Evolutionary conservation across 2,329 filamentous ascomycete genomes (phyloP).

Genomic region (Salinomyces thailandicus): DNA sequence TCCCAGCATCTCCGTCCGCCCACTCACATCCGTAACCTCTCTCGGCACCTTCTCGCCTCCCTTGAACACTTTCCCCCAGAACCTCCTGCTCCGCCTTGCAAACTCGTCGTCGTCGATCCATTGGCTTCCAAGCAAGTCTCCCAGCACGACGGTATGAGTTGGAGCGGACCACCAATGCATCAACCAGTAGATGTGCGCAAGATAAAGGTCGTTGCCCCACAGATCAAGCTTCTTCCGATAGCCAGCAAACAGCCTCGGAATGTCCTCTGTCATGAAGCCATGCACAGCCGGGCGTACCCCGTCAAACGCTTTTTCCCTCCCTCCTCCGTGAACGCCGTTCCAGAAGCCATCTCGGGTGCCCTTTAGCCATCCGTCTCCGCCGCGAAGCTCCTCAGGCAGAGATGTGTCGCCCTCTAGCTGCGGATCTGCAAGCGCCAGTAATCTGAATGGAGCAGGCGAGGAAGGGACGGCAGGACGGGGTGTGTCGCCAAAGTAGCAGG

Average conservation of each 20-base stretch:
- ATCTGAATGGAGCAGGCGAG: constrained; percentile 61
- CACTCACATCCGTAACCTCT: constrained; percentile 21
- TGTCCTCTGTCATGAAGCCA: constrained; percentile 41
- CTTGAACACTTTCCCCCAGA: constrained; percentile 20
- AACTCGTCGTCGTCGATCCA: constrained; percentile 90
- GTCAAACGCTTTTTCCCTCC: constrained; percentile 5
- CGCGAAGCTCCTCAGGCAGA: constrained; percentile 47
- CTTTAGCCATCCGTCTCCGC: constrained; percentile 25
- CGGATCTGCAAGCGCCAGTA: constrained; percentile 81
- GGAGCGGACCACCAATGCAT: constrained; percentile 75
- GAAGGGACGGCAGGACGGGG: constrained; percentile 13
- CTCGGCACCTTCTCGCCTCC: constrained; percentile 20
- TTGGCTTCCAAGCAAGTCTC: constrained; percentile 86
- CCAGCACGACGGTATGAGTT: constrained; percentile 79
- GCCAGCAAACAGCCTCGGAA: constrained; percentile 55
- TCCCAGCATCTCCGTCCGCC: constrained; percentile 31
- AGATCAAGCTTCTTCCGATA: constrained; percentile 75
- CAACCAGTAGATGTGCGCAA: constrained; percentile 82
- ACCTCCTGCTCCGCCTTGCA: constrained; percentile 46
- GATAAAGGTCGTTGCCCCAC: constrained; percentile 86
- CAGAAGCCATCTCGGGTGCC: constrained; percentile 5
- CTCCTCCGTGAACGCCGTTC: constrained; percentile 6
- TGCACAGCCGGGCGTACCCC: constrained; percentile 3
- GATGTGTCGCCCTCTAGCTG: constrained; percentile 89
- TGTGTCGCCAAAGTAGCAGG: constrained; percentile 8